phyloP scores from a whole-genome alignment of 1,284 basidiomycete species.

The Flammula alnicola region DNA sequence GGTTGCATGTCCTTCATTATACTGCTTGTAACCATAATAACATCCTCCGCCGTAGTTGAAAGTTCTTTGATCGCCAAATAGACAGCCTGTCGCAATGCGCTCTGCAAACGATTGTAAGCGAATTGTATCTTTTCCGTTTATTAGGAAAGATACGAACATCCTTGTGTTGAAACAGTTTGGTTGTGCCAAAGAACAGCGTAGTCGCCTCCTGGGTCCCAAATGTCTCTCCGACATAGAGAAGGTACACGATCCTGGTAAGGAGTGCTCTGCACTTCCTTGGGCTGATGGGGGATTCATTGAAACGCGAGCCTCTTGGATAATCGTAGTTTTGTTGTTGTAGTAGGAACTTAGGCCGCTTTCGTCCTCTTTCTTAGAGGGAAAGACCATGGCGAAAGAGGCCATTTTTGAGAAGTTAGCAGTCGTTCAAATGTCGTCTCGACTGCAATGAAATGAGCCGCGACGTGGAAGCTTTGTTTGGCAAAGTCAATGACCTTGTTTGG shows the following conservation, averaged over 20 bases:
- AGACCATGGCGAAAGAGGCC: constrained; percentile 66
- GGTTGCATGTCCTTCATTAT: constrained; percentile 99
- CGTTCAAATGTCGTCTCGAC: constrained; percentile 19
- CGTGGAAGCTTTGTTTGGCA: constrained; percentile 46
- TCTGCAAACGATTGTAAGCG: constrained; percentile 50
- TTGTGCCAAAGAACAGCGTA: constrained; percentile 97
- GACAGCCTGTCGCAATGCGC: constrained; percentile 95
- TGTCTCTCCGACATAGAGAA: constrained; percentile 95
- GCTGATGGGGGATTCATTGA: constrained; percentile 99
- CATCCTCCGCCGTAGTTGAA: constrained; percentile 94
- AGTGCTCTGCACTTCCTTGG: constrained; percentile 96
- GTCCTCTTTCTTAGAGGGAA: constrained; percentile 91
- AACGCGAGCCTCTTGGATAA: constrained; percentile 98
- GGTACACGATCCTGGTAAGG: constrained; percentile 95
- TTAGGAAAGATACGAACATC: constrained; percentile 71
- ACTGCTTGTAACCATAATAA: constrained; percentile 99
- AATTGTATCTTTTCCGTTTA: not conserved
- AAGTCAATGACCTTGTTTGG: constrained; percentile 12
- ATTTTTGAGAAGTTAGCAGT: constrained; percentile 30
- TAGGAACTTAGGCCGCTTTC: constrained; percentile 86
- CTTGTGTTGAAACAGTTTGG: constrained; percentile 99
- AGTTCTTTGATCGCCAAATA: constrained; percentile 99
- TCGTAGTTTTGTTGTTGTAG: constrained; percentile 94
- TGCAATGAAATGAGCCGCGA: constrained; percentile 27
- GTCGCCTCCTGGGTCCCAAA: constrained; percentile 97